A percentile compares a stretch with the other conserved stretches of the same genome.
phyloP scores from a whole-genome alignment of 345 rosid genomes.

The Syzygium aromaticum region DNA sequence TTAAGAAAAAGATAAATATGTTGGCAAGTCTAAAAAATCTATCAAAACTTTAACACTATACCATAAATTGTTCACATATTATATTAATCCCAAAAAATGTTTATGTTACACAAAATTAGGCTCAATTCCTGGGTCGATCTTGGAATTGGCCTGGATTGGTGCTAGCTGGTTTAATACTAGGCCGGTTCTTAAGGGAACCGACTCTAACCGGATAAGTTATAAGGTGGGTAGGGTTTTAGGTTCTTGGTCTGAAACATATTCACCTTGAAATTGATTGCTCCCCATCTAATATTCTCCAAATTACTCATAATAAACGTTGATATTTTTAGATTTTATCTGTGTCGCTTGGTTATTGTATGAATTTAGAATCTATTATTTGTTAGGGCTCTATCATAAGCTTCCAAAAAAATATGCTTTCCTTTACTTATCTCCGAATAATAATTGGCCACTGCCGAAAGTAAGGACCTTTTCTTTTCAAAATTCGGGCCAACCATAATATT shows the following conservation, averaged over 20 bases:
- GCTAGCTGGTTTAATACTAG: neutral
- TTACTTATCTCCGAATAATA: neutral
- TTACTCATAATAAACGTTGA: neutral
- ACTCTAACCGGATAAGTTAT: neutral
- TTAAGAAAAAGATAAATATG: neutral
- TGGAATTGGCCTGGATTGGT: neutral
- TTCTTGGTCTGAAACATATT: neutral
- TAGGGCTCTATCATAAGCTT: neutral
- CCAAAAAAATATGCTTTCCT: neutral
- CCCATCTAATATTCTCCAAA: neutral
- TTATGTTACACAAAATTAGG: neutral
- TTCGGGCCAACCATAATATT: neutral
- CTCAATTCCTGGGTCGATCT: neutral
- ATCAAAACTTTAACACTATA: neutral
- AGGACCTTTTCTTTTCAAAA: neutral
- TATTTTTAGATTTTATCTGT: neutral
- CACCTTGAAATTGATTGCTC: neutral
- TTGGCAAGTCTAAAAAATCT: neutral
- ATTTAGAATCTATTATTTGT: neutral
- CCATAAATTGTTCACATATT: neutral
- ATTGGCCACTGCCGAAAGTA: neutral
- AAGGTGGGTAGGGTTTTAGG: neutral
- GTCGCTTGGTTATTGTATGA: neutral
- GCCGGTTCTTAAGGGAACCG: neutral
- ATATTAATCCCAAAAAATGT: neutral